Conservation (phyloP, 2,329 filamentous ascomycete genomes). For the Nothopassalora personata region DNA sequence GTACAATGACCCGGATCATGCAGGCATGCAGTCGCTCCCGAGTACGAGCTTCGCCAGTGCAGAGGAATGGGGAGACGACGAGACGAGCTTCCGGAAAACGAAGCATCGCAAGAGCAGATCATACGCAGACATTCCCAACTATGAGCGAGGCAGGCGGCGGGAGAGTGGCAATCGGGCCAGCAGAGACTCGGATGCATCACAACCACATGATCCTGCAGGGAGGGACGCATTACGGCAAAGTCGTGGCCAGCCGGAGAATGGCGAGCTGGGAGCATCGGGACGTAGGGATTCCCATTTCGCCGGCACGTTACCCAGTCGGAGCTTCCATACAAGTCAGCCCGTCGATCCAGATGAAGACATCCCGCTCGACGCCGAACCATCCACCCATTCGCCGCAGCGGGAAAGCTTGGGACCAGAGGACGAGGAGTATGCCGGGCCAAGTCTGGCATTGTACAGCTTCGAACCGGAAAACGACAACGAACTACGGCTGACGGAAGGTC, state of each 20-base stretch:
- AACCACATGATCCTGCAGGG: conserved; percentile 28
- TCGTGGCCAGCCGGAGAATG: conserved; percentile 29
- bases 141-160: conserved; percentile 40
- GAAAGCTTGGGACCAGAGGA: conserved; percentile 52
- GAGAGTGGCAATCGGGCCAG: conserved; percentile 47
- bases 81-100: conserved; percentile 18
- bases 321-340: conserved; percentile 21
- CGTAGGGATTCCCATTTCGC: conserved; percentile 51
- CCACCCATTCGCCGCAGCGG: conserved; percentile 23
- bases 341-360: conserved; percentile 20
- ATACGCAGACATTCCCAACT: conserved; percentile 91
- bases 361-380: conserved; percentile 27
- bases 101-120: conserved; percentile 47
- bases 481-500: conserved; percentile 82
- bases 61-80: conserved; percentile 16
- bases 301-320: conserved; percentile 27
- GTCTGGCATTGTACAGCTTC: conserved; percentile 93
- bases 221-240: conserved; percentile 28
- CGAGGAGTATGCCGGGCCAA: conserved; percentile 96
- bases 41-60: conserved; percentile 30
- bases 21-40: conserved; percentile 29
- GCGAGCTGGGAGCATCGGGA: conserved; percentile 3
- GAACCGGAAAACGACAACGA: conserved; percentile 95
- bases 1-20: conserved; percentile 23
- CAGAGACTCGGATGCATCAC: conserved; percentile 33